Evolutionary conservation across 1,139 yeast genomes (phyloP), one percentile per base, ranked within the genome.

Genomic region (Pichia norvegensis): DNA sequence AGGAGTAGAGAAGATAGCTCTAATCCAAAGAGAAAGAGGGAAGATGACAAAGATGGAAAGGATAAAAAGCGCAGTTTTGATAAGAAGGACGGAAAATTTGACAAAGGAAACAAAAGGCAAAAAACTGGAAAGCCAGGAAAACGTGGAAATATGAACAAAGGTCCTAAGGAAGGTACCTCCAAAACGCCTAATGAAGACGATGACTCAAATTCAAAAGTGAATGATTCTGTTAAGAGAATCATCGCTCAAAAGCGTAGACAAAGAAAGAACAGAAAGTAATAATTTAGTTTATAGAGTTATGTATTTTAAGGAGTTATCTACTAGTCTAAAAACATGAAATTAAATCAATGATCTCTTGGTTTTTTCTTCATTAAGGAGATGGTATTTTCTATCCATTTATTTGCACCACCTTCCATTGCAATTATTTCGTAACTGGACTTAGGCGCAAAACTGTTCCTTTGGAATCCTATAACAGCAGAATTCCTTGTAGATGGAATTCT

Each of bases 401-500:
- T 88, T 1, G 94, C 90, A 4, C 95, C 95, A 4, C 96, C 96
- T 59, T 86, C 95, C 56, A 76, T 65, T 7, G 76, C 74, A 23
- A 88, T 60, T 2, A 80, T 67, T 42, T 81, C 85, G 52, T 76
- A 71, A 1, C 85, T 76, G 2, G 68, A 67, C 43, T 75, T 63
- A 11, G 63, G 59, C 13, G 58, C 55, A 21, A 59, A 54, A 22
- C 61, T 65, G 20, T 59, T 55, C 9, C 55, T 51, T 36, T 72
- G 71, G 42, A 76, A 71, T 1, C 95, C 95, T 46, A 92, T 81
- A 8, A 92, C 67, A 0, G 97, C 97, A 1, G 95, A 90, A 58
- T 90, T 92, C 61, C 97, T 71, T 0, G 98, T 92, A 50, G 96
- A 85, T 25, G 98, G 98, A 36, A 92, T 92, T 51, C 98, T 72